Evolutionary conservation across 208 protist species (phyloP).

Genomic region (Naegleria gruberi): DNA sequence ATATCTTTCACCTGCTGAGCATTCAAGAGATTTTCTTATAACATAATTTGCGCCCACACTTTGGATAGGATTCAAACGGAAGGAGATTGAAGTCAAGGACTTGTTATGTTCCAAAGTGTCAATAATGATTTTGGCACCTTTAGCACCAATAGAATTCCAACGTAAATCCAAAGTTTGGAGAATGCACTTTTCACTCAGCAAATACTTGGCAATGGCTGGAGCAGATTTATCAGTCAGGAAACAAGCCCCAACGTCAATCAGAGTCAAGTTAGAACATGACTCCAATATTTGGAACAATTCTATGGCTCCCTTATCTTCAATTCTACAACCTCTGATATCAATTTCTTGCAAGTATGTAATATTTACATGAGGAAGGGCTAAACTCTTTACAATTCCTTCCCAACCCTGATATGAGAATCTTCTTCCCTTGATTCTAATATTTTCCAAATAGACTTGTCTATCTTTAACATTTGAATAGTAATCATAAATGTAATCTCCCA

Average conservation of each 20-base stretch:
- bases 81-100: background rate
- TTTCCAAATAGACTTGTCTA: background rate
- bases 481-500: background rate
- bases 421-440: background rate
- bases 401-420: background rate
- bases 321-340: background rate
- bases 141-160: background rate
- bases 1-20: background rate
- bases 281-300: background rate
- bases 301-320: background rate
- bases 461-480: background rate
- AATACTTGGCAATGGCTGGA: background rate
- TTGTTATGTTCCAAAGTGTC: background rate
- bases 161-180: background rate
- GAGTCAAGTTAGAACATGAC: background rate
- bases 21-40: background rate
- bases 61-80: background rate
- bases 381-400: background rate
- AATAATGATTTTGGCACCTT: background rate
- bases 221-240: background rate
- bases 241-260: background rate
- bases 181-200: background rate
- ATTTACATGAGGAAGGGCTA: background rate
- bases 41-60: background rate
- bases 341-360: background rate